Base-by-base conservation (phyloP, 352 stramenopile species). In the Globisporangium apiculatum region DNA sequence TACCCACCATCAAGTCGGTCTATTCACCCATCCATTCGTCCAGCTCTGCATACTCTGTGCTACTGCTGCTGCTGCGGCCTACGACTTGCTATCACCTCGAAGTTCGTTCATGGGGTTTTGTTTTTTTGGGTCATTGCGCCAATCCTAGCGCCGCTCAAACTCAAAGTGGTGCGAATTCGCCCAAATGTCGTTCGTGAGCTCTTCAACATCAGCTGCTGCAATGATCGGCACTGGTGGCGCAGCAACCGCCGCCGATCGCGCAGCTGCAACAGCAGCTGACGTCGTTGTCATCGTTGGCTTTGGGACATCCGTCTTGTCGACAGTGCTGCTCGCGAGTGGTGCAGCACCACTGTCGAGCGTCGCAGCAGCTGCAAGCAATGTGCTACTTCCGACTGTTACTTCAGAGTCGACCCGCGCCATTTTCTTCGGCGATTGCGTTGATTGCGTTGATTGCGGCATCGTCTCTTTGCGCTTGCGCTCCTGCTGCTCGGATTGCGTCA, bases 141-240 rank as follows among this genome's bases (percentile, higher is more conserved):
- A 31, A 31, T 31, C 40, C 36, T 64, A 65, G 38, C 62, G 67
- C 37, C 48, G 62, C 43, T 86, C 74, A 56, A 91, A 91, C 46
- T 87, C 73, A 48, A 89, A 89, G 57, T 91, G 69, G 69, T 87
- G 68, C 57, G 81, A 86, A 66, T 91, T 91, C 45, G 75, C 74
- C 81, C 81, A 91, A 60, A 91, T 91, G 47, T 89, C 78, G 66
- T 88, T 89, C 49, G 81, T 81, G 36, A 91, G 67, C 37, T 69
- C 68, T 36, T 77, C 77, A n/a, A 86, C 81, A 2, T 86, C 74
- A 14, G 75, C 69, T 24, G 73, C 76, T 15, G 71, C 68, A n/a
- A 72, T 58, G 17, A 40, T 40, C 17, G 53, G 14, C 7, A 18
- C 46, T 4, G 15, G 51, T 8, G 51, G 14, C 38, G 38, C 4